A percentile compares a stretch with the other conserved stretches of the same genome.
These are phyloP conservation scores for Vitellaria paradoxa DNA, from an alignment of 179 eudicot genomes.

Conservation along the genomic window DNA sequence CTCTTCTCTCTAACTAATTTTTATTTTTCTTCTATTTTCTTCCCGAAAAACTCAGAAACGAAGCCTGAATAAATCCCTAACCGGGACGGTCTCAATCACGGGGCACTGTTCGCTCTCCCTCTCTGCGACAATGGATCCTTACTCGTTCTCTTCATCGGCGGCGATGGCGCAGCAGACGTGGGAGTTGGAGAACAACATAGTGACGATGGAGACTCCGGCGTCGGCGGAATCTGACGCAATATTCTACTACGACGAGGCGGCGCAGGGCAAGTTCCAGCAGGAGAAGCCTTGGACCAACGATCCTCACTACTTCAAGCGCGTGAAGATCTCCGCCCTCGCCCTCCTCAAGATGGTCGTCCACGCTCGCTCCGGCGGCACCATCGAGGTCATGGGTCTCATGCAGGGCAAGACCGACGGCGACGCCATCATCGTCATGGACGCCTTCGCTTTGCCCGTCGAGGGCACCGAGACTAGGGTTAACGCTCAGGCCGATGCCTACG, in stretches of 20 bases:
- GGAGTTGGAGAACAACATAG: constrained; percentile 91
- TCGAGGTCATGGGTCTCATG: constrained; percentile 97
- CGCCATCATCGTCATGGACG: constrained; percentile 88
- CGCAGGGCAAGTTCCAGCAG: constrained; percentile 68
- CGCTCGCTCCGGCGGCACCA: constrained; percentile 89
- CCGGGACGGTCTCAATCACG: too few relatives aligned
- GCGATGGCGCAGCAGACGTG: constrained; percentile 77
- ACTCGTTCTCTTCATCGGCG: constrained; percentile 44
- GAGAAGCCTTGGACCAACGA: constrained; percentile 83
- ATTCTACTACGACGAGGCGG: constrained; percentile 77
- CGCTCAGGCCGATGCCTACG: constrained; percentile 98
- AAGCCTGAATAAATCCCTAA: too few relatives aligned
- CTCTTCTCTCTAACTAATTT: too few relatives aligned
- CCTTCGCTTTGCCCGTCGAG: constrained; percentile 95
- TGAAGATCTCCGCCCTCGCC: constrained; percentile 88
- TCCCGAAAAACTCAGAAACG: too few relatives aligned
- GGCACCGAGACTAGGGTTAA: constrained; percentile 99
- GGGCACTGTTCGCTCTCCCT: too few relatives aligned
- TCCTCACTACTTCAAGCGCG: constrained; percentile 89
- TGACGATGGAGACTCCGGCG: constrained; percentile 31
- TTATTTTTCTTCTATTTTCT: too few relatives aligned
- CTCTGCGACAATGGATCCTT: constrained; percentile 33
- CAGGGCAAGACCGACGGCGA: constrained; percentile 96
- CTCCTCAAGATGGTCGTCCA: constrained; percentile 93
- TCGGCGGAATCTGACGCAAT: constrained; percentile 62